Evolutionary conservation across 306 rosid species (phyloP).

Genomic region (Canavalia ensiformis): DNA sequence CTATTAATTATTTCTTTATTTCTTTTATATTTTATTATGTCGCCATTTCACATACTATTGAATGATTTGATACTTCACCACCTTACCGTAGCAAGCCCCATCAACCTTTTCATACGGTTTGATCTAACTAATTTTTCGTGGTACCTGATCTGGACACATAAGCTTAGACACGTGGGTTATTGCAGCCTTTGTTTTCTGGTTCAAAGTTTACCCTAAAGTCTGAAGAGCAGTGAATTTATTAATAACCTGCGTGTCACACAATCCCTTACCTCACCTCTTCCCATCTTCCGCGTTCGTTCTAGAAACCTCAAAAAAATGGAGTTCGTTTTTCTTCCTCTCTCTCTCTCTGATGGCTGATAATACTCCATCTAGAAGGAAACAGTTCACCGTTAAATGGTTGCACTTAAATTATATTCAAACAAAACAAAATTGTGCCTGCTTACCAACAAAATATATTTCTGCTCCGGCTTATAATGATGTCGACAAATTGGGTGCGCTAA

Average conservation of each 20-base stretch:
- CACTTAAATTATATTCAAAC: neutral
- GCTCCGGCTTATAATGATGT: no score
- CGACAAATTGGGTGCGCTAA: no score
- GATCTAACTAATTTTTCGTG: neutral
- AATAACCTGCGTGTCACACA: neutral
- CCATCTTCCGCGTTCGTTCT: slow-evolving; percentile 1
- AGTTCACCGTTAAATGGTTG: neutral
- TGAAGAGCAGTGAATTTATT: neutral
- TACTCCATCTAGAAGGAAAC: neutral
- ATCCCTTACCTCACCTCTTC: neutral
- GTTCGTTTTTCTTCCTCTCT: neutral
- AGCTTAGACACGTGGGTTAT: neutral
- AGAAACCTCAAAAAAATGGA: neutral
- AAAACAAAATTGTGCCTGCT: no score
- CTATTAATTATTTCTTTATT: neutral
- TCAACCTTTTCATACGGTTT: neutral
- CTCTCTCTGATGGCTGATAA: no score
- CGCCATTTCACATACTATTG: neutral
- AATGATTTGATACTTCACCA: neutral
- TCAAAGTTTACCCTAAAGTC: neutral
- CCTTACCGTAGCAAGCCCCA: no score
- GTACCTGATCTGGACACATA: neutral
- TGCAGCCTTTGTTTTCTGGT: neutral
- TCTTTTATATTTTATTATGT: neutral
- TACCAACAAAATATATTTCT: no score